Base-by-base conservation (phyloP, 495 filamentous ascomycete species). In the Neurospora sp. region DNA sequence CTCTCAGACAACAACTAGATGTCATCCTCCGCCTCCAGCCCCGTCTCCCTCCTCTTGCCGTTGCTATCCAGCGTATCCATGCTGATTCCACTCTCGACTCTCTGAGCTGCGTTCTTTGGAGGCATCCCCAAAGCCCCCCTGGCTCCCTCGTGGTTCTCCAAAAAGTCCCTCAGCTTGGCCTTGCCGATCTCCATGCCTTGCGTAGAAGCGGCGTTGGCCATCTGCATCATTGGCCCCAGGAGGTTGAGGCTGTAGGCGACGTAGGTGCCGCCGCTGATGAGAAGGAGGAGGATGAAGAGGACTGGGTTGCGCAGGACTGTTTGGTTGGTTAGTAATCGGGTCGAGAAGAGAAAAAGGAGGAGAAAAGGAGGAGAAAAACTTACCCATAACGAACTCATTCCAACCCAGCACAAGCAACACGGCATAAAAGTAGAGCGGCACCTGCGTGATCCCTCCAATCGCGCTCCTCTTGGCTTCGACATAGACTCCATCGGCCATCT, bases 401-500 rank as follows among this genome's bases (percentile, higher is more conserved):
- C 96, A 98, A 35, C 96, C 96, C 48, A 99, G 84, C 39, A 93
- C 93, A 72, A 99, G 82, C 70, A 99, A 82, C 69, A 98, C 77
- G 22, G 88, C 95, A 75, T 97, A 99, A 79, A 98, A 97, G 81
- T 97, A 98, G 71, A 97, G 78, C 22, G 96, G 96, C 71, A 98
- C 92, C 82, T 98, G 94, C 4, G 93, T 93, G 75, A 99, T 92
- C 72, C 95, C 94, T 59, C 96, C 96, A 78, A 98, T 97, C 41
- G 96, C 95, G 82, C 94, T 93, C 65, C 96, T 88, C 86, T 98
- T 98, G 40, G 96, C 96, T 81, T 99, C 96, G 48, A 99, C 94
- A 75, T 95, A 99, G 3, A 99, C 94, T 0, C 94, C 96, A 78
- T 99, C 96, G 17, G 96, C 96, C 74, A 92, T 93, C 84, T 98